A percentile compares a stretch with the other conserved stretches of the same genome.
Evolutionary conservation across 306 rosid species (phyloP).

Genomic region (Fragaria nilgerrensis): DNA sequence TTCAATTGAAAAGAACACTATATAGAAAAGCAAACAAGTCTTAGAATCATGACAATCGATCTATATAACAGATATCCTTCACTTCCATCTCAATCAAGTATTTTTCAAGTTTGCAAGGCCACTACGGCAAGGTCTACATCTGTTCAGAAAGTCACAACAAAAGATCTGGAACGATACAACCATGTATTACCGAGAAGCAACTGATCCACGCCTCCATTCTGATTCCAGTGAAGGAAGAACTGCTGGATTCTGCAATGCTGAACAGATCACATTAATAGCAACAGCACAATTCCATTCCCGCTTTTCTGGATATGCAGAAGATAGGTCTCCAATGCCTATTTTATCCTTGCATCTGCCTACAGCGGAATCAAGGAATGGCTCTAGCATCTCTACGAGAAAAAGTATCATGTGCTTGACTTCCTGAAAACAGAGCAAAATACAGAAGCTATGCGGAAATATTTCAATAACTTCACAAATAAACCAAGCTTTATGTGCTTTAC

Average conservation of each 20-base stretch:
- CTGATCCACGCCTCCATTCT: slow-evolving; percentile 88
- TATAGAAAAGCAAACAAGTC: background rate
- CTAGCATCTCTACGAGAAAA: slow-evolving; percentile 93
- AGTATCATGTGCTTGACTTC: slow-evolving; percentile 82
- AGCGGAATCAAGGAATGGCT: slow-evolving; percentile 90
- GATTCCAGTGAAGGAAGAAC: slow-evolving; percentile 86
- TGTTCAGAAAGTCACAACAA: background rate
- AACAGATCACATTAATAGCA: slow-evolving; percentile 72
- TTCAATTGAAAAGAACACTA: background rate
- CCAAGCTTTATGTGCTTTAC: background rate
- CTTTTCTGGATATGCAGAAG: slow-evolving; percentile 64
- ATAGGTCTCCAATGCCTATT: slow-evolving; percentile 75
- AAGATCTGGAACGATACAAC: slow-evolving; percentile 7
- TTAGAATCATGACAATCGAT: background rate
- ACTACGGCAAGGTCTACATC: background rate
- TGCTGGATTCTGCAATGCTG: slow-evolving; percentile 74
- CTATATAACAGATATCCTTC: background rate
- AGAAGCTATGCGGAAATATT: slow-evolving; percentile 16
- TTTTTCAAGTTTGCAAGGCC: background rate
- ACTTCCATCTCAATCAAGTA: background rate
- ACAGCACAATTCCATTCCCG: slow-evolving; percentile 61
- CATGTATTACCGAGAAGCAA: slow-evolving; percentile 72
- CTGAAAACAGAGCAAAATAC: slow-evolving; percentile 37
- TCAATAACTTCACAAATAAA: slow-evolving; percentile 16
- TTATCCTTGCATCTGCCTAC: slow-evolving; percentile 61